These are phyloP conservation scores for Carex sylvatica DNA, from an alignment of 202 grass and related monocot species.

Conservation along the genomic window DNA sequence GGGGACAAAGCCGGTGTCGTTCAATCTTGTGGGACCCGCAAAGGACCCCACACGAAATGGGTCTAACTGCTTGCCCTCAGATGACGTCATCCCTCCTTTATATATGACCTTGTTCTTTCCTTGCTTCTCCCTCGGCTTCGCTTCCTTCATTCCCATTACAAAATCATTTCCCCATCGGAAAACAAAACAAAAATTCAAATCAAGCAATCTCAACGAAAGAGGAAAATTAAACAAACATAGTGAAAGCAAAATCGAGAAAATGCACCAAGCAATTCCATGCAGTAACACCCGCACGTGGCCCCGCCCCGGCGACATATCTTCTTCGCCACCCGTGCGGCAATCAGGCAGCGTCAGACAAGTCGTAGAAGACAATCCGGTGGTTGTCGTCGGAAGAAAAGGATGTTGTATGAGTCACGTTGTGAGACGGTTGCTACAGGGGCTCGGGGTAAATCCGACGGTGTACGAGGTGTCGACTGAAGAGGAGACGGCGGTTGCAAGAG, in stretches of 20 bases:
- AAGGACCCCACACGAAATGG: slow-evolving; percentile 12
- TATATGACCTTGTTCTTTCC: not conserved
- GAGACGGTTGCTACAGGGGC: slow-evolving; percentile 70
- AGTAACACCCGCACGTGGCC: slow-evolving; percentile 57
- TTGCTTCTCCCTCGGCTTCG: not conserved
- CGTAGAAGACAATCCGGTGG: slow-evolving; percentile 74
- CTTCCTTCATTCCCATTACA: not conserved
- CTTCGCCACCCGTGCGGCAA: not conserved
- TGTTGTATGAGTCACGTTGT: slow-evolving; percentile 95
- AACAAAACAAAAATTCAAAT: not conserved
- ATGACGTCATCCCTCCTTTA: not conserved
- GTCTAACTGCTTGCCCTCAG: slow-evolving; percentile 16
- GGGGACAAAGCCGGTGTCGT: not conserved
- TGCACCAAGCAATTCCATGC: slow-evolving; percentile 78
- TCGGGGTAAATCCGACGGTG: slow-evolving; percentile 84
- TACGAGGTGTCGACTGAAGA: slow-evolving; percentile 77
- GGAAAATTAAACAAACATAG: not conserved
- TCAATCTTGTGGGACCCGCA: slow-evolving; percentile 19
- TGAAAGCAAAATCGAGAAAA: slow-evolving; percentile 13
- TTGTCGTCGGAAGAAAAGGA: slow-evolving; percentile 72
- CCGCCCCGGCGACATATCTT: slow-evolving; percentile 1
- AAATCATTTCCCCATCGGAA: not conserved
- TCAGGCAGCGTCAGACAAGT: slow-evolving; percentile 27
- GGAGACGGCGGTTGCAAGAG: slow-evolving; percentile 28
- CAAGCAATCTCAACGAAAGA: not conserved